Evolutionary conservation across 2,329 filamentous ascomycete genomes (phyloP), one percentile per base, ranked within the genome.

Genomic region (Ophiostoma ulmi): DNA sequence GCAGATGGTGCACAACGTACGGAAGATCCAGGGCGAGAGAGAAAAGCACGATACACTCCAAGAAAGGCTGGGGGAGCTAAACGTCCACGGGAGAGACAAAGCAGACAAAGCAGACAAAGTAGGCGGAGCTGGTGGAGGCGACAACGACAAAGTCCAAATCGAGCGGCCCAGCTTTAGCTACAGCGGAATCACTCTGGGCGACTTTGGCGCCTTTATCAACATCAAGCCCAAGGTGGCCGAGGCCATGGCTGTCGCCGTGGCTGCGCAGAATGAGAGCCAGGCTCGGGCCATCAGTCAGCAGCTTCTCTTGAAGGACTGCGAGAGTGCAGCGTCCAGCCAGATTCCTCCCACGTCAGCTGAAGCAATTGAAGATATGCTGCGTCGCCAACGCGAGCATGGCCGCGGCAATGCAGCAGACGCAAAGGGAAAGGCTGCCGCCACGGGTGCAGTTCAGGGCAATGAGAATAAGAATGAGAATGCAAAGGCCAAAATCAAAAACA

Each of bases 121-220:
- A 20, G 44, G 44, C 20, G 44, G 44, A 8, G 17, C 44, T 48
- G 44, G 44, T 48, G 44, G 44, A 20, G 63, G 14, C 2, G 65
- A 17, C 4, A 14, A 36, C 26, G 58, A 63, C 13, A 35, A 2
- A 17, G 61, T 20, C 61, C 31, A 36, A n/a, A 26, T 17, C 35
- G 35, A 72, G 48, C 71, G 71, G 3, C 72, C 71, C 68, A 70
- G 72, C 38, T 72, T 70, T 38, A 48, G 71, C 64, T n/a, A 63
- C n/a, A 69, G 71, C 71, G 69, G 67, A 22, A 69, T 70, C 20
- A 52, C 69, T 10, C 14, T 69, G 4, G 72, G 71, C 63, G 71
- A 73, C 35, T 75, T 72, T 39, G 73, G 74, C 55, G 69, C 61
- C 5, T 75, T 72, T 63, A 69, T 75, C 41, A 71, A 72, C 70